Conservation (phyloP, 805 yeast genomes). For the Hyphopichia homilentoma region DNA sequence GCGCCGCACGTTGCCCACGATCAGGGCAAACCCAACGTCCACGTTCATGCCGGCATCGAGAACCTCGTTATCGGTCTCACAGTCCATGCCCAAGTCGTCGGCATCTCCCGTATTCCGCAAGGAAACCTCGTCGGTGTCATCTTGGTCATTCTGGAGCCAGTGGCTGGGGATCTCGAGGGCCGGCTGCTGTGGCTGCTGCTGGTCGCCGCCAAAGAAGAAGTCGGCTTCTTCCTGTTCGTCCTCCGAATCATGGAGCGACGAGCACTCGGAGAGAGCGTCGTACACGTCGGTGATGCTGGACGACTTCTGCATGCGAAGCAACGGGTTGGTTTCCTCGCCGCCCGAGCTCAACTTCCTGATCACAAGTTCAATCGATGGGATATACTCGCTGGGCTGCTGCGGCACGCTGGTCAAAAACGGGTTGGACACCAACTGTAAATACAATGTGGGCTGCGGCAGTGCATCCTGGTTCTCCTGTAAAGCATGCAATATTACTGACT, state of each 20-base stretch:
- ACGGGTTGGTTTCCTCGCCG: constrained; percentile 6
- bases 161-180: constrained; percentile 19
- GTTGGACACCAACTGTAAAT: constrained; percentile 28
- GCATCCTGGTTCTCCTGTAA: constrained; percentile 14
- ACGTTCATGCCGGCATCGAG: constrained; percentile 40
- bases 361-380: constrained; percentile 14
- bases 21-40: constrained; percentile 33
- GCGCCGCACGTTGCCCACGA: constrained; percentile 31
- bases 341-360: constrained; percentile 6
- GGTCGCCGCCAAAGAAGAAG: not conserved
- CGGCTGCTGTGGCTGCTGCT: not conserved
- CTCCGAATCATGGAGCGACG: constrained; percentile 33
- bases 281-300: constrained; percentile 18
- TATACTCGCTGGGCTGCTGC: constrained; percentile 11
- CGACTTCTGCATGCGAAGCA: constrained; percentile 7
- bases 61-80: constrained; percentile 11
- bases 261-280: constrained; percentile 33
- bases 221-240: constrained; percentile 14
- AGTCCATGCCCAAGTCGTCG: constrained; percentile 29
- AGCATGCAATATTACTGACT: constrained; percentile 30
- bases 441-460: constrained; percentile 14
- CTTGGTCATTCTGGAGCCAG: constrained; percentile 14
- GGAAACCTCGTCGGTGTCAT: constrained; percentile 5
- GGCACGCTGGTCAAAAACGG: constrained; percentile 11
- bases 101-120: constrained; percentile 30